Evolutionary conservation across 495 filamentous ascomycete genomes (phyloP), one percentile per base, ranked within the genome.

Genomic region (Penicillium malachiteum): DNA sequence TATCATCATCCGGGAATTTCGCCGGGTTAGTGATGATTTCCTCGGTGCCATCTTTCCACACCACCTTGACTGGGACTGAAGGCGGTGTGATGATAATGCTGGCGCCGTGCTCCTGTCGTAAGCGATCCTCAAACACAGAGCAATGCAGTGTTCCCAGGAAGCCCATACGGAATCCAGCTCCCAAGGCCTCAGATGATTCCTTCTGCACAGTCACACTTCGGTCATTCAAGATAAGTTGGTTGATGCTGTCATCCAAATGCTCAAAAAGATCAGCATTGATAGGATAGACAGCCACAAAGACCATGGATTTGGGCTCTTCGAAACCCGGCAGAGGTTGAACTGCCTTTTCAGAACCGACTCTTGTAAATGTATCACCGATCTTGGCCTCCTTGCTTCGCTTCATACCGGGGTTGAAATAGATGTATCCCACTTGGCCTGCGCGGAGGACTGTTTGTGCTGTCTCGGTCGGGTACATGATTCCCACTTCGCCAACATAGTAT

Each of bases 361-460:
- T 86, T 2, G 94, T 96, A 64, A 88, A 96, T 1, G 94, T 97
- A 59, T 97, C 95, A 17, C 94, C 94, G 46, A 97, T 87, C 73
- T 96, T 95, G 47, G 94, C 92, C 63, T 98, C 94, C 63, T 94
- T 86, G 55, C 89, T 95, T 52, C 84, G 81, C 73, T 96, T 97
- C 94, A 98, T 98, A 8, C 93, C 94, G 0, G 95, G 94, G 65
- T 96, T 97, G 78, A 98, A 97, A 70, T 87, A 89, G 39, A 97
- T 84, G 58, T 98, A 98, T 31, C 94, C 94, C 33, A 98, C 90
- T 68, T 98, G 94, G 0, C 94, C 94, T 0, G 94, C 92, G 32
- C 92, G 84, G 30, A 98, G 75, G 38, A 85, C 73, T 3, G 78
- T 83, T 69, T 96, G 92, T 1, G 91, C 80, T 4, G 88, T 93